These are phyloP conservation scores for Colletotrichum zoysiae DNA, from an alignment of 2,329 filamentous ascomycete genomes.

Conservation along the genomic window DNA sequence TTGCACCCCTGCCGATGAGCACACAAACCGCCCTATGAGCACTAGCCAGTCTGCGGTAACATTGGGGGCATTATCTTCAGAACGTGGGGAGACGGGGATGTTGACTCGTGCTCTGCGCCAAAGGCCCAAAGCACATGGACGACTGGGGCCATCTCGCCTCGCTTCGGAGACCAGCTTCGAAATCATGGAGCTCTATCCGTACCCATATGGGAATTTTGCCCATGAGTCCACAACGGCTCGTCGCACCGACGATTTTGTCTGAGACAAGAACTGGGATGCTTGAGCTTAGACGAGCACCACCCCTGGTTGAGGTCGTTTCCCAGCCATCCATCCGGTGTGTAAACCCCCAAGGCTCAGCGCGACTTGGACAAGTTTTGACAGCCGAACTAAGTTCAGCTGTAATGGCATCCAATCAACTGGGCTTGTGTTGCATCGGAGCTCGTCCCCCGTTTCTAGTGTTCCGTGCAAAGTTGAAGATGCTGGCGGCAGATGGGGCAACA, in stretches of 20 bases:
- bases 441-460: constrained; percentile 7
- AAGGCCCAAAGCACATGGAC: constrained; percentile 4
- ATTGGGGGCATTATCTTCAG: constrained; percentile 31
- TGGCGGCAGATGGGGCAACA: constrained; percentile 16
- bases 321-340: constrained; percentile 27
- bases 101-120: constrained; percentile 29
- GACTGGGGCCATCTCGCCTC: constrained; percentile 2
- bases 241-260: constrained; percentile 29
- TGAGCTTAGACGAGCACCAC: constrained; percentile 3
- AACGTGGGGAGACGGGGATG: constrained; percentile 38
- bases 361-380: constrained; percentile 5
- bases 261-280: constrained; percentile 26
- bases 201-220: constrained; percentile 19
- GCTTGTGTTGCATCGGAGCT: constrained; percentile 18
- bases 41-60: constrained; percentile 18
- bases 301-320: constrained; percentile 3
- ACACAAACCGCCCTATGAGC: constrained; percentile 29
- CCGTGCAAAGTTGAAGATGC: constrained; percentile 30
- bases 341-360: neutral
- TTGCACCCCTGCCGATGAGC: constrained; percentile 27
- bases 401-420: constrained; percentile 13
- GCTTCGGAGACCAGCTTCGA: neutral
- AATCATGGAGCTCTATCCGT: constrained; percentile 3
- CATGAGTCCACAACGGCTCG: constrained; percentile 33
- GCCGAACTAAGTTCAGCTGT: constrained; percentile 2